These are phyloP conservation scores for Aspergillus fischeri DNA, from an alignment of 2,329 filamentous ascomycete genomes.

Conservation along the genomic window DNA sequence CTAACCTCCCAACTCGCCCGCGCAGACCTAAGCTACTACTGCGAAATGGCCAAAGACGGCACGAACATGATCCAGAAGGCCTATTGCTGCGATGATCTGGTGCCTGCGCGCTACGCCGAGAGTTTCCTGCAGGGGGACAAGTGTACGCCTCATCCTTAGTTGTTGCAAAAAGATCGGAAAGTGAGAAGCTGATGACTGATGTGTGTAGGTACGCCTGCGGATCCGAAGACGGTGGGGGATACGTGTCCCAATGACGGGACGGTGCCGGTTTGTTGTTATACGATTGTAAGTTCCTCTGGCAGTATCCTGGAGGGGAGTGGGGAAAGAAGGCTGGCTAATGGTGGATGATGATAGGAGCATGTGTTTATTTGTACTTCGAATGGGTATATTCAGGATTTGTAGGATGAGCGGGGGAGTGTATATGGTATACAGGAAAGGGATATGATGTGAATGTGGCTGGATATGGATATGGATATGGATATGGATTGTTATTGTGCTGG, in stretches of 20 bases:
- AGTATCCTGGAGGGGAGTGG: background rate
- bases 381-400: constrained; percentile 5
- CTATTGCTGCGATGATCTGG: constrained; percentile 27
- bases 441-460: too few relatives aligned
- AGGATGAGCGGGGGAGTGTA: too few relatives aligned
- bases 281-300: constrained; percentile 23
- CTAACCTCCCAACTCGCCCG: background rate
- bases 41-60: constrained; percentile 23
- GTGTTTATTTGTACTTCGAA: constrained; percentile 18
- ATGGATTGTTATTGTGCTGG: too few relatives aligned
- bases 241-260: constrained; percentile 18
- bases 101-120: constrained; percentile 14
- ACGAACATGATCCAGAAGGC: constrained; percentile 24
- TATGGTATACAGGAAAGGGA: too few relatives aligned
- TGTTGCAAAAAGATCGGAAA: too few relatives aligned
- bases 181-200: constrained; percentile 1
- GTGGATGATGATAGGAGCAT: background rate
- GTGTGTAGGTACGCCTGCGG: constrained; percentile 12
- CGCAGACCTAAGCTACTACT: constrained; percentile 15
- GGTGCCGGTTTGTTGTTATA: constrained; percentile 25
- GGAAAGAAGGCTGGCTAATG: background rate
- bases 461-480: too few relatives aligned
- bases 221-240: constrained; percentile 20
- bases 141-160: constrained; percentile 16
- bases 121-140: constrained; percentile 19